Evolutionary conservation across 345 rosid species (phyloP), one percentile per base, ranked within the genome.

Genomic region (Arabis hirsuta): DNA sequence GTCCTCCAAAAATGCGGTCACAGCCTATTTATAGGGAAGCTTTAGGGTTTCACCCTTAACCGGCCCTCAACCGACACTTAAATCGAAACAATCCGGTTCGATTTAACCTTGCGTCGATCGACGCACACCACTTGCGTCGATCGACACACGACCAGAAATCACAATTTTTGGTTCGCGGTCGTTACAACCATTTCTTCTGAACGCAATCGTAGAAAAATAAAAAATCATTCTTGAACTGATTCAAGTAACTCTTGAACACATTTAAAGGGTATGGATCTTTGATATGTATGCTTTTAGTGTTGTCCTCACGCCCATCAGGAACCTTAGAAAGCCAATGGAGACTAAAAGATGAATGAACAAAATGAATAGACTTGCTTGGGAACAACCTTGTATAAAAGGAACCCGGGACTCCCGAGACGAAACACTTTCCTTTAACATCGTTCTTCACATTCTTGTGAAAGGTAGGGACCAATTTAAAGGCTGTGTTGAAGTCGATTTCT

Each of bases 211-310:
- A 83, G 31, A 67, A 88, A 84, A 5, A 13, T 0, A 67, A 68
- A 59, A 88, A 84, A 38, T 86, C 90, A 2, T 29, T 42, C 14
- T 77, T 67, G 39, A 84, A 87, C 54, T 82, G 88, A 27, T 52
- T 29, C 19, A 48, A 43, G 32, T 81, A 85, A 20, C 82, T 77
- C 55, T 65, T 69, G 10, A 53, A 16, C 0, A 82, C 85, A 5
- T 39, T 52, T 4, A 48, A 52, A 24, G 82, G 82, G 34, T 81
- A 78, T 24, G 77, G 57, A 9, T 62, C 58, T 41, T 70, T 59
- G 10, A 73, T 39, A 43, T 65, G 78, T 20, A 78, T 43, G 13
- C 53, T 73, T 12, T 52, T 26, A 44, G 39, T 73, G 39, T 81
- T 77, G 13, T 55, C 51, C 45, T 64, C 80, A 34, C 79, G 67